phyloP scores from a whole-genome alignment of 2,329 filamentous ascomycete species.

The Neonectria ditissima region DNA sequence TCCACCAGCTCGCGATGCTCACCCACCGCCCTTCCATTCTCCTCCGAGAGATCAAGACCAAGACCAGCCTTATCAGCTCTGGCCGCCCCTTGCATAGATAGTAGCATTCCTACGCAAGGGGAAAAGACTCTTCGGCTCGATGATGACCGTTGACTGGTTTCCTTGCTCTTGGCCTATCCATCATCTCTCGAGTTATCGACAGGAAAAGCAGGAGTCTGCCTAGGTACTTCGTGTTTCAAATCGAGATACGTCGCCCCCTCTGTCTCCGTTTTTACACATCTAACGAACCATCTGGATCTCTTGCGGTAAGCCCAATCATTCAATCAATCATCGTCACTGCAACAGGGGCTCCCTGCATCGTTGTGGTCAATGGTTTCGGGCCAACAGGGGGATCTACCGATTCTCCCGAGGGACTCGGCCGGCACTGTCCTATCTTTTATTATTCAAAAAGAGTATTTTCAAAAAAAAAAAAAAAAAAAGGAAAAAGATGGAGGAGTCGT shows the following conservation, averaged over 20 bases:
- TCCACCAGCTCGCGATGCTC: background rate
- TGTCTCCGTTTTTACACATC: background rate
- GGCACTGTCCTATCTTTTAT: constrained; percentile 17
- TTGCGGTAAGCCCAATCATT: constrained; percentile 1
- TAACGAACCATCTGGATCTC: background rate
- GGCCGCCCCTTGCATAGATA: constrained; percentile 14
- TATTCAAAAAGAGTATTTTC: background rate
- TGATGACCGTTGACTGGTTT: constrained; percentile 6
- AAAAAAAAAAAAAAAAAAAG: background rate
- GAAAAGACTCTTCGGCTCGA: constrained; percentile 13
- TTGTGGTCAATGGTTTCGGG: constrained; percentile 11
- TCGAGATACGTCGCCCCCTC: background rate
- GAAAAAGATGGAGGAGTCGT: background rate
- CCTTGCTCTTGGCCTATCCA: no score
- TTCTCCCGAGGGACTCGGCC: constrained; percentile 15
- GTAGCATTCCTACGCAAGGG: background rate
- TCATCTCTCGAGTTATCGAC: background rate
- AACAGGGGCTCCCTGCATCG: constrained; percentile 24
- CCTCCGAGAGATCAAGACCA: background rate
- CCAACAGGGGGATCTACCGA: constrained; percentile 20
- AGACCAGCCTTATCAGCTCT: constrained; percentile 1
- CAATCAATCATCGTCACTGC: constrained; percentile 10
- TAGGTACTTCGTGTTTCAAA: background rate
- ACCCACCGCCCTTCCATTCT: background rate
- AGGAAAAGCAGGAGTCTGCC: background rate